These are phyloP conservation scores for Calocera cornea DNA, from an alignment of 768 basidiomycete species.

Conservation along the genomic window DNA sequence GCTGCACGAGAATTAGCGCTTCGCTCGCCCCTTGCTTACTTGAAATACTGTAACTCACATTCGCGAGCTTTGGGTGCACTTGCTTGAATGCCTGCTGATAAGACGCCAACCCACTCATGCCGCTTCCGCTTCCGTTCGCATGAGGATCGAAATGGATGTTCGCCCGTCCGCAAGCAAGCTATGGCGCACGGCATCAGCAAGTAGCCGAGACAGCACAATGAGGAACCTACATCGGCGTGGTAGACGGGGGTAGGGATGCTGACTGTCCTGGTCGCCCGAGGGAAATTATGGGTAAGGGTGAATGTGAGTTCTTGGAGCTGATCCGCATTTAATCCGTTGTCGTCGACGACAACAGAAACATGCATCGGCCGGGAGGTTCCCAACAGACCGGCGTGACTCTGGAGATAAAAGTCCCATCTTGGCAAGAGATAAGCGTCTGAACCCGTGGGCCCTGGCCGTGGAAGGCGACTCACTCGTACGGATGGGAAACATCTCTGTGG, in stretches of 20 bases:
- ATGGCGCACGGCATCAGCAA: neutral
- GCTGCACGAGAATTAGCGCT: neutral
- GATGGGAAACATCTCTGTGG: neutral
- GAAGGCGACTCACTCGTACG: neutral
- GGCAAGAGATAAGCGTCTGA: neutral
- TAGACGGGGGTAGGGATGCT: neutral
- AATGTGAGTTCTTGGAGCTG: neutral
- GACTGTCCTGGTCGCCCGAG: conserved; percentile 2
- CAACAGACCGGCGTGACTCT: neutral
- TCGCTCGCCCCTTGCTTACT: neutral
- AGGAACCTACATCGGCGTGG: neutral
- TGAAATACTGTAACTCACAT: neutral
- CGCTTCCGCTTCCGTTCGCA: neutral
- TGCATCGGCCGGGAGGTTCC: conserved; percentile 5
- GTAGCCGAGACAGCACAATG: neutral
- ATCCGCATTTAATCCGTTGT: conserved; percentile 7
- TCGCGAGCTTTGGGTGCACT: neutral
- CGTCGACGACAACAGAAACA: conserved; percentile 1
- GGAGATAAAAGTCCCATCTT: conserved; percentile 7
- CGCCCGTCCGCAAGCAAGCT: neutral
- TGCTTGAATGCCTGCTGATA: neutral
- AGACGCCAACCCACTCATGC: neutral
- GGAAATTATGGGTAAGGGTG: conserved; percentile 1
- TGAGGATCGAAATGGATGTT: neutral
- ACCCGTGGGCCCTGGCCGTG: too few relatives aligned